Conservation (phyloP, 2,329 filamentous ascomycete genomes). For the Alternaria arbusti region DNA sequence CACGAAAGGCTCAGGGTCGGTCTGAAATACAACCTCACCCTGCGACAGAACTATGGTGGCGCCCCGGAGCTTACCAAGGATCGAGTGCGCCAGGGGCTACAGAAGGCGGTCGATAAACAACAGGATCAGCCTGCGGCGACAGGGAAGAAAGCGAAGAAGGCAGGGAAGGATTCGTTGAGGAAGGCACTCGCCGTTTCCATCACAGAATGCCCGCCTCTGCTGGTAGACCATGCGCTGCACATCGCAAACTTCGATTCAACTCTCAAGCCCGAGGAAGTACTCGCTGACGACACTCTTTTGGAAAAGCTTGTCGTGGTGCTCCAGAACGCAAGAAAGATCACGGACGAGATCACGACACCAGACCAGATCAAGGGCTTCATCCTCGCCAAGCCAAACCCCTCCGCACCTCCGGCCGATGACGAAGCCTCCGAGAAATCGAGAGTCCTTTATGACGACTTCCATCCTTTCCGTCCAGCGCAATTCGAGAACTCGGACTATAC, state of each 20-base stretch:
- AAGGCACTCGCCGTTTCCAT: slow-evolving; percentile 84
- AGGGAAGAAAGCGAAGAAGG: slow-evolving; percentile 73
- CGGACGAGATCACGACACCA: slow-evolving; percentile 71
- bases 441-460: slow-evolving; percentile 90
- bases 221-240: slow-evolving; percentile 85
- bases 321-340: slow-evolving; percentile 71
- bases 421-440: slow-evolving; percentile 52
- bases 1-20: slow-evolving; percentile 83
- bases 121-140: slow-evolving; percentile 56
- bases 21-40: slow-evolving; percentile 76
- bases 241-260: slow-evolving; percentile 72
- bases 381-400: slow-evolving; percentile 68
- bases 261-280: slow-evolving; percentile 70
- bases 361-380: slow-evolving; percentile 82
- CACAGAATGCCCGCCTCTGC: slow-evolving; percentile 83
- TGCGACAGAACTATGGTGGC: slow-evolving; percentile 82
- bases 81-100: slow-evolving; percentile 71
- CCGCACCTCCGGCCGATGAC: slow-evolving; percentile 43
- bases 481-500: slow-evolving; percentile 72
- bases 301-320: slow-evolving; percentile 72
- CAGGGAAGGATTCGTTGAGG: slow-evolving; percentile 75
- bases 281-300: slow-evolving; percentile 69
- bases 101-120: slow-evolving; percentile 68
- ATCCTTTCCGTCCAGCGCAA: slow-evolving; percentile 86
- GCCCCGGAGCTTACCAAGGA: slow-evolving; percentile 77